Base-by-base conservation (phyloP, 345 rosid species). In the Lepidium didymum region DNA sequence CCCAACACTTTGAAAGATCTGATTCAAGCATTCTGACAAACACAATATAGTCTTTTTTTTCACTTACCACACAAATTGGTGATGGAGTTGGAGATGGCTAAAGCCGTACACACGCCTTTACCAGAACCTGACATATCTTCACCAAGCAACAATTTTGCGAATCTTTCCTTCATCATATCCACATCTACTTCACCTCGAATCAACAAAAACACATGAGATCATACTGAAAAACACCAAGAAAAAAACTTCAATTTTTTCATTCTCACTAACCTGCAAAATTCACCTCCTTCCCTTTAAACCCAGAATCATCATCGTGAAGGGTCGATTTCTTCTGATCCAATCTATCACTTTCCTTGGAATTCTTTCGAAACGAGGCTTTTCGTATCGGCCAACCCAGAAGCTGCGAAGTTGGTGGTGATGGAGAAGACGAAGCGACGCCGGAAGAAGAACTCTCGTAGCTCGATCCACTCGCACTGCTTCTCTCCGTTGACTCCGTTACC, bases 71-170 rank as follows among this genome's bases (percentile, higher is more conserved):
- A 91, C 15, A 94, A 86, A 81, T 94, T 94, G 42, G 99, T 94
- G 62, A 94, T 87, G 74, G 99, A 90, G 80, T 94, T 94, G 16
- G 96, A 89, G 62, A 91, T 83, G 15, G 97, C 95, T 78, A 89
- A 72, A 69, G 97, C 92, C 6, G 97, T 81, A 72, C 90, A 86
- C 35, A 83, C 99, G 7, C 99, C 99, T 78, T 87, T 87, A 7
- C 99, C 99, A 34, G 89, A 87, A 10, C 99, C 99, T 56, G 97
- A 94, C 97, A 94, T 91, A 70, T 94, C 99, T 67, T 94, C 99
- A 6, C 99, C 99, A 57, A 94, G 99, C 70, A 94, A 67, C 81
- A 94, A 72, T 67, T 94, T 94, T 11, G 97, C 83, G 79, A 89
- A 91, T 64, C 93, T 89, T 83, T 94, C 99, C 83, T 86, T 94